Evolutionary conservation across 176 grass and related monocot species (phyloP).

Genomic region (Avena eriantha): DNA sequence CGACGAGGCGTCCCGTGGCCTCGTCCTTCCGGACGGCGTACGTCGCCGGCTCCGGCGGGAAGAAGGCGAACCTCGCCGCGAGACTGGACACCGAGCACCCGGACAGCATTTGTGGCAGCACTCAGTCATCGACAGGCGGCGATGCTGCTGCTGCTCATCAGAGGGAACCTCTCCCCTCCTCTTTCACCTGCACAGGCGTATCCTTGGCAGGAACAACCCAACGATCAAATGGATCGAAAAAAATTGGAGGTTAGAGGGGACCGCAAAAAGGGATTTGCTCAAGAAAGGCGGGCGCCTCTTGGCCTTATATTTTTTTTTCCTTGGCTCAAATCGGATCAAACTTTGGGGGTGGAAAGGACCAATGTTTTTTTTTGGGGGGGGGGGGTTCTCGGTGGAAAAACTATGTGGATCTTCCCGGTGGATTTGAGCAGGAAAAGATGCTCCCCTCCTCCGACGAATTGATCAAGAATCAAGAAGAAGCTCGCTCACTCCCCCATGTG

Average conservation of each 20-base stretch:
- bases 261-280: constrained; percentile 8
- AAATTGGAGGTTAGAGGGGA: constrained; percentile 18
- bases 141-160: constrained; percentile 57
- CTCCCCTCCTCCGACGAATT: background rate
- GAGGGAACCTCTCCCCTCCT: constrained; percentile 57
- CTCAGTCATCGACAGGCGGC: constrained; percentile 76
- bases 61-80: constrained; percentile 98
- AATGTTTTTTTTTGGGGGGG: background rate
- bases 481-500: background rate
- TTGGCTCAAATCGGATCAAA: constrained; percentile 25
- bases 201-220: constrained; percentile 13
- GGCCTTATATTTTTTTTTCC: background rate
- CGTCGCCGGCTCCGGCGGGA: constrained; percentile 93
- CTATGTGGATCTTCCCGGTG: constrained; percentile 28
- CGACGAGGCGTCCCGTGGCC: constrained; percentile 71
- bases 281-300: constrained; percentile 42
- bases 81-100: constrained; percentile 99
- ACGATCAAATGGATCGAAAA: constrained; percentile 33
- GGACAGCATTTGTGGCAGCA: constrained; percentile 69
- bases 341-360: constrained; percentile 22
- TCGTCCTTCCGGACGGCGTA: constrained; percentile 87
- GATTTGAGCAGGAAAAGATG: background rate
- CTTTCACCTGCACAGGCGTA: background rate
- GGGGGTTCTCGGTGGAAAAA: background rate
- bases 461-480: constrained; percentile 17